Evolutionary conservation across 2,329 filamentous ascomycete genomes (phyloP).

Genomic region (Falciphora oryzae): DNA sequence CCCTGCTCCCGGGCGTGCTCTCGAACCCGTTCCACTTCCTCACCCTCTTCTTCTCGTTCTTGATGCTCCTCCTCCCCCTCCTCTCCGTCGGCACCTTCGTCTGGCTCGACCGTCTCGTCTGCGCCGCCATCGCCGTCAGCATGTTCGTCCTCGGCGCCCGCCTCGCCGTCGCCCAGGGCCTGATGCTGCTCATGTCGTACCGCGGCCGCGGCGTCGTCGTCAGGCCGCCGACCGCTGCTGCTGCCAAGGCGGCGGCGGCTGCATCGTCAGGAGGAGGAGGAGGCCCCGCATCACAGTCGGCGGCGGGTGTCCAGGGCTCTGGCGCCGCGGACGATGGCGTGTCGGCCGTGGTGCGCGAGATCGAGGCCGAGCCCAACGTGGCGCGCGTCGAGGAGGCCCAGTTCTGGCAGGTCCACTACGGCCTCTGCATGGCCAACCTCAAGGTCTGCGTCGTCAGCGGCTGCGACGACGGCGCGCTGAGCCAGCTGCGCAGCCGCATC

Average conservation of each 20-base stretch:
- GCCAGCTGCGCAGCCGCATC: conserved; percentile 69
- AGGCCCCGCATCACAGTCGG: not conserved
- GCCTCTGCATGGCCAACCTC: conserved; percentile 90
- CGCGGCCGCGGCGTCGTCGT: conserved; percentile 15
- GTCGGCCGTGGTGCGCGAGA: conserved; percentile 72
- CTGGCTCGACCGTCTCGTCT: conserved; percentile 78
- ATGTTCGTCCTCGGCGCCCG: conserved; percentile 88
- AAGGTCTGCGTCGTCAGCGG: conserved; percentile 66
- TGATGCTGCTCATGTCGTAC: conserved; percentile 96
- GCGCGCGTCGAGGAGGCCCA: conserved; percentile 79
- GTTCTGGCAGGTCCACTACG: conserved; percentile 99
- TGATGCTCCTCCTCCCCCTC: conserved; percentile 70
- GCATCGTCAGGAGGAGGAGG: conserved; percentile 17
- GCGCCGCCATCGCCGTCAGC: conserved; percentile 70
- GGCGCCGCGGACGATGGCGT: conserved; percentile 32
- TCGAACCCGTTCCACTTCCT: conserved; percentile 94
- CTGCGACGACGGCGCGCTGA: conserved; percentile 63
- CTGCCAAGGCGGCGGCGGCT: conserved; percentile 21
- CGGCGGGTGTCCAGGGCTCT: not conserved
- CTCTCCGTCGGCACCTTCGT: conserved; percentile 75
- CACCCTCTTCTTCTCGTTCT: conserved; percentile 76
- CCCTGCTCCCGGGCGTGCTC: conserved; percentile 70
- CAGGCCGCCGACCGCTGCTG: conserved; percentile 1
- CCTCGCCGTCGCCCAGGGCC: conserved; percentile 77
- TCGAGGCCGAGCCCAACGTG: conserved; percentile 73